Base-by-base conservation (phyloP, 805 yeast species). In the Tetrapisispora fleetii region DNA sequence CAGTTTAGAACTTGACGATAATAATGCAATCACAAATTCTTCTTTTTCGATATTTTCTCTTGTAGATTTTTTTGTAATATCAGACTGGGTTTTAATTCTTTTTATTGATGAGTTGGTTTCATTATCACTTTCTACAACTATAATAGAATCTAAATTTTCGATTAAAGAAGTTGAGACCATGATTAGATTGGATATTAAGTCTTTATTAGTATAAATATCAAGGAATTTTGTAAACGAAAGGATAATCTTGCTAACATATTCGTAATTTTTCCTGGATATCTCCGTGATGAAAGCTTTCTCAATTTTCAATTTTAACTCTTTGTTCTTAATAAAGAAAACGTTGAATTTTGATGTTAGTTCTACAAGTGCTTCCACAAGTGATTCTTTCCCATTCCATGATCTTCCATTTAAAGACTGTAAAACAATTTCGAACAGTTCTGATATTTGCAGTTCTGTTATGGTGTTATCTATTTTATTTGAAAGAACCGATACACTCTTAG, bases 341-440 rank as follows among this genome's bases (percentile, higher is more conserved):
- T 70, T 65, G 9, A 79, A 72, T 50, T 77, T 78, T 17, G 69
- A 58, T 0, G 82, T 59, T 32, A 85, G 70, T 1, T 78, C 65
- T 0, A 85, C 83, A 47, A 90, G 67, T 0, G 96, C 85, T 36
- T 78, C 79, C 18, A 88, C 68, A 1, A 93, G 75, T 28, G 72
- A 64, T 55, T 89, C 96, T 58, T 91, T 91, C 6, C 97, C 98
- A 16, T 74, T 73, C 93, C 96, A 91, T 10, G 91, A 77, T 51
- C 95, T 78, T 1, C 96, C 96, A 48, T 74, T 71, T 48, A 81
- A 72, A 0, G 95, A 79, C 28, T 73, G 74, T 17, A 85, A 60
- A 42, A 87, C 68, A 7, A 80, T 68, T 0, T 69, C 65, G 50
- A 85, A 77, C 17, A 87, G 61, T 17, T 56, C 61, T 2, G 59